A percentile compares a stretch with the other conserved stretches of the same genome.
These are phyloP conservation scores for Atalantia buxifolia DNA, from an alignment of 345 rosid species.

Conservation along the genomic window DNA sequence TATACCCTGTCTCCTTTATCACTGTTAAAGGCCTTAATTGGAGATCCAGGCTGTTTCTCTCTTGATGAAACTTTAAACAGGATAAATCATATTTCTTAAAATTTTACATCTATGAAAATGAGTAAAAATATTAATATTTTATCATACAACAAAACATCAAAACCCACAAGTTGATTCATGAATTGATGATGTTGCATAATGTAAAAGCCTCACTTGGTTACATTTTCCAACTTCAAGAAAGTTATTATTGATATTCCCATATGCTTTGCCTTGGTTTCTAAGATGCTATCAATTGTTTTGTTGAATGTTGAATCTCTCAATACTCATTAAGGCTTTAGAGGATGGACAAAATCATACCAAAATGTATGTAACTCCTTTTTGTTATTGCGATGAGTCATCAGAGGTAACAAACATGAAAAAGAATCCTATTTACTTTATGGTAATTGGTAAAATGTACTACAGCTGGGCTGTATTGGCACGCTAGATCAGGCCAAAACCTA, in stretches of 20 bases:
- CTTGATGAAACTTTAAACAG: too few relatives aligned
- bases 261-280: slow-evolving; percentile 20
- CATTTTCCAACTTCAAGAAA: background rate
- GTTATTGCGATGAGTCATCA: background rate
- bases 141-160: too few relatives aligned
- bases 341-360: slow-evolving; percentile 6
- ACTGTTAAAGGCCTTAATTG: too few relatives aligned
- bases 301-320: background rate
- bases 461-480: background rate
- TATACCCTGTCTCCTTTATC: too few relatives aligned
- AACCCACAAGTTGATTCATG: too few relatives aligned
- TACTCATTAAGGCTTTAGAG: background rate
- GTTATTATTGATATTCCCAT: background rate
- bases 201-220: too few relatives aligned
- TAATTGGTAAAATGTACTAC: background rate
- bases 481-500: background rate
- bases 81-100: too few relatives aligned
- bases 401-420: background rate
- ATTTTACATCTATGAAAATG: too few relatives aligned
- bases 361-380: background rate
- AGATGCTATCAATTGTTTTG: slow-evolving; percentile 19
- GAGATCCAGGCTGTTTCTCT: too few relatives aligned
- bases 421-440: background rate
- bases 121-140: too few relatives aligned
- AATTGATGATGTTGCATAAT: too few relatives aligned